phyloP scores from a whole-genome alignment of 768 basidiomycete species.

The Cystofilobasidium bisporidii region DNA sequence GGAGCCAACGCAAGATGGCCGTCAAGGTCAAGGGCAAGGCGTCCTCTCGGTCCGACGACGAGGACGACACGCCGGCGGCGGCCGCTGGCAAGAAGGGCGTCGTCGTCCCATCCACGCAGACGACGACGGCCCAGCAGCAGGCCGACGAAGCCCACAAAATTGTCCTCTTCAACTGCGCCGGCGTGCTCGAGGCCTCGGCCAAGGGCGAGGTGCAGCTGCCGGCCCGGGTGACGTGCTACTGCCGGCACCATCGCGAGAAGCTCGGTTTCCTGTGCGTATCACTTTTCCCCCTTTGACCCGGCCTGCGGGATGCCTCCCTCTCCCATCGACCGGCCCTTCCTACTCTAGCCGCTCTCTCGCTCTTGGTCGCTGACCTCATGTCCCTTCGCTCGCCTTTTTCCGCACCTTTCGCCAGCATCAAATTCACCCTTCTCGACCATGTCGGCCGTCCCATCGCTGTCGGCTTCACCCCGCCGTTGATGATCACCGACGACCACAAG shows the following conservation, averaged over 20 bases:
- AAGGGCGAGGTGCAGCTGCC: constrained; percentile 81
- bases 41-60: constrained; percentile 24
- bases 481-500: constrained; percentile 99
- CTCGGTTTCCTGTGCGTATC: constrained; percentile 59
- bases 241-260: constrained; percentile 96
- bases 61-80: constrained; percentile 26
- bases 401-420: constrained; percentile 49
- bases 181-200: constrained; percentile 69
- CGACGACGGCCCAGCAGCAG: constrained; percentile 41
- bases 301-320: neutral
- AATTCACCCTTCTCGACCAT: constrained; percentile 73
- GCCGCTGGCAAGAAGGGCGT: constrained; percentile 2
- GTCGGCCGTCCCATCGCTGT: constrained; percentile 68
- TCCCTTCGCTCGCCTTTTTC: neutral
- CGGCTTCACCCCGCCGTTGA: constrained; percentile 77
- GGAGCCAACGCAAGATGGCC: constrained; percentile 78
- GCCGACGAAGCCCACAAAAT: constrained; percentile 48
- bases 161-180: constrained; percentile 90
- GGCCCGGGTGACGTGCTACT: constrained; percentile 93
- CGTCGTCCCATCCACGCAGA: neutral
- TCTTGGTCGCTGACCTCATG: neutral
- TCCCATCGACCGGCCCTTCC: too few species aligned
- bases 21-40: constrained; percentile 52
- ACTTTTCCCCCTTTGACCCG: too few species aligned
- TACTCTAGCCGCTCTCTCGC: neutral